Base-by-base conservation (phyloP, 768 basidiomycete species). In the Fomitopsis serialis region DNA sequence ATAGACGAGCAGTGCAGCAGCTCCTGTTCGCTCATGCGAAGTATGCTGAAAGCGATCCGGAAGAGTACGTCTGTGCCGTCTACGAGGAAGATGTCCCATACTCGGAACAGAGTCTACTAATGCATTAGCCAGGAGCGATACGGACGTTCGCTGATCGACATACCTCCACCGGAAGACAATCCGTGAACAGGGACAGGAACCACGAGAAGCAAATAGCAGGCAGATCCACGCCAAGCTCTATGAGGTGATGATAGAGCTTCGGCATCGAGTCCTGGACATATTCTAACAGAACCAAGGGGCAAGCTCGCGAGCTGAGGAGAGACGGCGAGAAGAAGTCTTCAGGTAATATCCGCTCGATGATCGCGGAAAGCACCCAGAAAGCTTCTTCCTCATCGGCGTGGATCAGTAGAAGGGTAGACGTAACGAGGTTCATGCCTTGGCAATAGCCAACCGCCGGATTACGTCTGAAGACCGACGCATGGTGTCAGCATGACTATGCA, bases 201-300 rank as follows among this genome's bases (percentile, higher is more conserved):
- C 97, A 99, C 12, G 94, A 96, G 74, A 99, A 99, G 55, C 93
- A 97, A 56, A 98, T 92, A 0, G 95, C 94, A 2, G 86, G 85
- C 2, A 99, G 78, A 64, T 99, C 95, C 12, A 98, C 85, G 4
- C 88, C 92, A 1, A 96, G 80, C 12, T 85, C 78, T 1, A 76
- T 78, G 35, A 98, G 74, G 61, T 98, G 93, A 0, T 73, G 65
- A 50, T 87, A 80, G 1, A 98, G 72, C 67, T 83, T 87, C 0
- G 93, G 94, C 7, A 82, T 74, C 42, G 75, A 67, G 57, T 92
- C 88, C 44, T 84, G 82, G 3, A 98, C 88, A 57, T 91, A 92
- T 62, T 97, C 93, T 17, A 88, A 74, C 0, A 99, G 76, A 2
- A 98, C 95, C 1, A 92, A 72, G 17, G 96, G 97, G 61, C 96